These are phyloP conservation scores for Myrica gale DNA, from an alignment of 306 rosid genomes.

Conservation along the genomic window DNA sequence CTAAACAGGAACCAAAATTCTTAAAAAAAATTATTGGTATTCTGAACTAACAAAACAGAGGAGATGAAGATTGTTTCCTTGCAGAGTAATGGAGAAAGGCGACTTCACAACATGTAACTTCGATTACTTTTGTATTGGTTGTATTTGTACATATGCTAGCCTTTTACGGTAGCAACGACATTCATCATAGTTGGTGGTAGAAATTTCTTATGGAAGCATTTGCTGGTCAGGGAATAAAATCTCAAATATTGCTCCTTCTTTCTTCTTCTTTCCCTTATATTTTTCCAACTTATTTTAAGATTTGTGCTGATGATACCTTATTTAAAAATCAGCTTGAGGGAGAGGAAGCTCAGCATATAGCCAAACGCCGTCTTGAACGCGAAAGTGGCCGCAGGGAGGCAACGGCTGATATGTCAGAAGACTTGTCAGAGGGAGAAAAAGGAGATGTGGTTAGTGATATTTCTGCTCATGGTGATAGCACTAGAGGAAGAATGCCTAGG, in stretches of 20 bases:
- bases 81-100: neutral
- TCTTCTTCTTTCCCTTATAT: neutral
- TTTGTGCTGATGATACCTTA: neutral
- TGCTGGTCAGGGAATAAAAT: neutral
- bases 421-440: slow-evolving; percentile 63
- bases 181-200: too few relatives aligned
- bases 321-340: slow-evolving; percentile 44
- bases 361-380: slow-evolving; percentile 47
- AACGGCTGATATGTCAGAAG: slow-evolving; percentile 62
- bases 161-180: too few relatives aligned
- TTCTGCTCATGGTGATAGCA: slow-evolving; percentile 34
- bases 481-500: slow-evolving; percentile 38
- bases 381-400: slow-evolving; percentile 57
- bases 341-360: slow-evolving; percentile 43
- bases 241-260: neutral
- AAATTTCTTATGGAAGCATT: neutral
- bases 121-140: neutral
- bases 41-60: neutral
- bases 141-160: too few relatives aligned
- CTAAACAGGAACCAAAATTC: too few relatives aligned
- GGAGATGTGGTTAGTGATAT: slow-evolving; percentile 45
- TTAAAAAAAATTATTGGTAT: too few relatives aligned
- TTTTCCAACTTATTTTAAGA: neutral
- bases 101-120: neutral
- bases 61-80: neutral